Conservation (phyloP, 2,329 filamentous ascomycete species). For the Pestalotiopsis sp. region DNA sequence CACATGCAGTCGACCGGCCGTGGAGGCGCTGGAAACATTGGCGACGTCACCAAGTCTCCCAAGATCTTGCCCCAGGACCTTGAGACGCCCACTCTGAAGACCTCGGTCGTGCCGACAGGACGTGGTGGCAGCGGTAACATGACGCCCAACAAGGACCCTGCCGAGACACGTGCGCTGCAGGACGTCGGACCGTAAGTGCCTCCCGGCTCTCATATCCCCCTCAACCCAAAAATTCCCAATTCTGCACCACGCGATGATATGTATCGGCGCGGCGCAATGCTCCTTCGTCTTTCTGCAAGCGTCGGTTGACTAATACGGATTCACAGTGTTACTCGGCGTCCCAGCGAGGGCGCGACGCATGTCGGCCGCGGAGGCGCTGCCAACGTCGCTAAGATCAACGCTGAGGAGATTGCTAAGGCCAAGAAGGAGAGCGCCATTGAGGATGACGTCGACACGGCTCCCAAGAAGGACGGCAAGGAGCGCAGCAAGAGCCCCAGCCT, state of each 20-base stretch:
- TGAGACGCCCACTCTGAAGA: conserved; percentile 82
- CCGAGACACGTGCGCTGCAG: conserved; percentile 77
- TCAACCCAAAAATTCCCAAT: background rate
- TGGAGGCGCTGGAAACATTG: conserved; percentile 79
- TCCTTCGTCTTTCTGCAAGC: background rate
- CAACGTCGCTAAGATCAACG: conserved; percentile 62
- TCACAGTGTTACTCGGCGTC: conserved; percentile 43
- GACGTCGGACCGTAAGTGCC: conserved; percentile 73
- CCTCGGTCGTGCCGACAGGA: conserved; percentile 83
- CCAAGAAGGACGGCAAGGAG: conserved; percentile 28
- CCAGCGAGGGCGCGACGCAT: conserved; percentile 63
- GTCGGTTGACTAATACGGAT: background rate
- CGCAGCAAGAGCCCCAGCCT: conserved; percentile 28
- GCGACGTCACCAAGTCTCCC: conserved; percentile 51
- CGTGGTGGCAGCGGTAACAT: conserved; percentile 90
- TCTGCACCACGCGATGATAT: background rate
- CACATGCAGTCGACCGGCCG: conserved; percentile 69
- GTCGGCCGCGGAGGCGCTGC: conserved; percentile 77
- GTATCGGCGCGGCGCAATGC: no score
- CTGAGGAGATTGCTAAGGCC: conserved; percentile 57
- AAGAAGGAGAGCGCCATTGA: conserved; percentile 39
- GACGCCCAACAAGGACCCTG: conserved; percentile 71
- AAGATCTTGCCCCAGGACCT: conserved; percentile 65
- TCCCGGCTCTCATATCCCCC: conserved; percentile 17
- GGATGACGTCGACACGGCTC: conserved; percentile 11